A percentile compares a stretch with the other conserved stretches of the same genome.
phyloP scores from a whole-genome alignment of 306 rosid genomes.

The Begonia fuchsioides region DNA sequence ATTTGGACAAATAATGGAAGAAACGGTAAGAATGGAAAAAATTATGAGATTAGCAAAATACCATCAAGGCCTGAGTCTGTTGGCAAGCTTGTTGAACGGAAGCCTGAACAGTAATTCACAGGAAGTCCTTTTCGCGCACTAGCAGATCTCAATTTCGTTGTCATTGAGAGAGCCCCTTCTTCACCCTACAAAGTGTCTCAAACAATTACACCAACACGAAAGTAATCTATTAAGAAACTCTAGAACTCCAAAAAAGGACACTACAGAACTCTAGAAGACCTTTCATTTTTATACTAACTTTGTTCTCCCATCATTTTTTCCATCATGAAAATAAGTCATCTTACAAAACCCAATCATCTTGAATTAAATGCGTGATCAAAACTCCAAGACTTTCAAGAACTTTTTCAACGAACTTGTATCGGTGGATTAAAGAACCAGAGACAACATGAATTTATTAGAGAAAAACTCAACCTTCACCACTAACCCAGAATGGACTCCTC shows the following conservation, averaged over 20 bases:
- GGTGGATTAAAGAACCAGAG: constrained; percentile 1
- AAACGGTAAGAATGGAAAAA: not conserved
- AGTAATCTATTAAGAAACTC: not conserved
- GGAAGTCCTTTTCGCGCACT: constrained; percentile 57
- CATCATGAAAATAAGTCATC: no score
- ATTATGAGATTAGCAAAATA: constrained; percentile 16
- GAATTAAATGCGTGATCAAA: no score
- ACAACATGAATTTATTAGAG: constrained; percentile 5
- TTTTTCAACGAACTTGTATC: constrained; percentile 1
- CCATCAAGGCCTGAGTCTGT: constrained; percentile 54
- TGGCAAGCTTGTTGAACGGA: constrained; percentile 31
- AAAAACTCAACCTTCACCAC: constrained; percentile 73
- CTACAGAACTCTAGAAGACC: no score
- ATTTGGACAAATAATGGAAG: not conserved
- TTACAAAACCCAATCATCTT: no score
- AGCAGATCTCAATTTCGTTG: constrained; percentile 64
- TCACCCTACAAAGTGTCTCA: constrained; percentile 56
- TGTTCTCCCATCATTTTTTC: no score
- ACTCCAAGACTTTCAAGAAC: no score
- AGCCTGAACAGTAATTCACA: constrained; percentile 91
- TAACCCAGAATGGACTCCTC: constrained; percentile 88
- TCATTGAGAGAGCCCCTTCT: constrained; percentile 96
- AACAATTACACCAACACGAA: not conserved
- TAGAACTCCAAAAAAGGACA: not conserved
- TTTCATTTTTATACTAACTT: not conserved